phyloP scores from a whole-genome alignment of 2,329 filamentous ascomycete genomes.

The Laburnicola sp. region DNA sequence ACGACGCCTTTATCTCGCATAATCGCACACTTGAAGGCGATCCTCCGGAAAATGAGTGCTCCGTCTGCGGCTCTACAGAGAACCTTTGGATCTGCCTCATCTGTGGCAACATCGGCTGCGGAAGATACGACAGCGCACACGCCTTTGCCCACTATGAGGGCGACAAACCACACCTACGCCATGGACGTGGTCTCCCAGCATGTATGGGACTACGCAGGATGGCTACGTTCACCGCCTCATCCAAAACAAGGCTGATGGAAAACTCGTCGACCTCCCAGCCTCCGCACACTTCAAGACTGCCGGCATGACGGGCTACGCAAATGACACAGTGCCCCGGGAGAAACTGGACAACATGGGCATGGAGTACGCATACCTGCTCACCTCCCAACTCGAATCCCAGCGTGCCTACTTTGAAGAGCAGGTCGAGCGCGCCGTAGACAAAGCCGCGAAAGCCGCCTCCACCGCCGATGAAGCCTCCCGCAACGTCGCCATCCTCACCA shows the following conservation, averaged over 20 bases:
- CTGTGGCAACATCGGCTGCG: constrained; percentile 89
- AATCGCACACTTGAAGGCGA: constrained; percentile 41
- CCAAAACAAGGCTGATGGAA: constrained; percentile 88
- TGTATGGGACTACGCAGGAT: constrained; percentile 97
- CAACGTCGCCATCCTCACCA: constrained; percentile 55
- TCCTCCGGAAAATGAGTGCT: constrained; percentile 70
- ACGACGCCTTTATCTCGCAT: constrained; percentile 48
- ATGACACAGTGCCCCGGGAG: constrained; percentile 72
- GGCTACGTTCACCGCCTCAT: constrained; percentile 96
- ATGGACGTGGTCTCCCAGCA: constrained; percentile 92
- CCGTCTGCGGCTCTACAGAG: constrained; percentile 74
- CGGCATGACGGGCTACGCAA: constrained; percentile 52
- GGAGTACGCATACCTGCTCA: constrained; percentile 93
- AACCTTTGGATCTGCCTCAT: constrained; percentile 97
- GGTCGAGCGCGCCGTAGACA: constrained; percentile 84
- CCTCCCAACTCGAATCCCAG: constrained; percentile 89
- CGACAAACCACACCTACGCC: constrained; percentile 85
- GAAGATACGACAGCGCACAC: constrained; percentile 90
- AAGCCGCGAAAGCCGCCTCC: constrained; percentile 73
- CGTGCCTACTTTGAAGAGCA: constrained; percentile 93
- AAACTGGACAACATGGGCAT: constrained; percentile 79
- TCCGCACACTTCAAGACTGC: constrained; percentile 31
- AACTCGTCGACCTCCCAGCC: constrained; percentile 84
- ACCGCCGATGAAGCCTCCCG: constrained; percentile 64
- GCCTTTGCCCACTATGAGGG: constrained; percentile 90